Evolutionary conservation across 768 basidiomycete genomes (phyloP), one percentile per base, ranked within the genome.

Genomic region (Termitomyces sp.): DNA sequence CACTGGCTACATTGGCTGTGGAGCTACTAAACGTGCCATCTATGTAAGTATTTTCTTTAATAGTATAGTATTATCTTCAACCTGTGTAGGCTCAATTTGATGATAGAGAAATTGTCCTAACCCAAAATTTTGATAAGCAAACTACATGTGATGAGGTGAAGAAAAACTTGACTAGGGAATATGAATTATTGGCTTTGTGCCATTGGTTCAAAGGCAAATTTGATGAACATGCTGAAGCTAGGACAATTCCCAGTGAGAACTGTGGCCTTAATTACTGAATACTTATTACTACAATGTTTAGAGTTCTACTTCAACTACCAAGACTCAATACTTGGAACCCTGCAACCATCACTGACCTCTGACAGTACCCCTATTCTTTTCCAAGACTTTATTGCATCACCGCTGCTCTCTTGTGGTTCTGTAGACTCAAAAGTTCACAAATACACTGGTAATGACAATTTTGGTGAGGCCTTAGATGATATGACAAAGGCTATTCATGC

Each of bases 281-380:
- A 35, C 33, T 35, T 14, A 32, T 16, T 0, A 24, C 1, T 51
- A 18, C 36, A 36, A 38, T 22, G 3, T 35, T 32, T 14, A 70
- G 70, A 54, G 18, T 71, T 71, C 56, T 66, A 67, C 40, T 70
- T 71, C 57, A 67, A 70, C 55, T 66, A 64, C 30, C 46, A 9
- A 20, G 55, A 33, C 20, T 30, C n/a, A 13, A 54, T 16, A 57
- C 62, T 45, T 33, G 53, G 58, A 12, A 35, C 26, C 3, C 32
- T 59, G 22, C 20, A 38, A 10, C 38, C 24, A 1, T 35, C 24
- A 26, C 20, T 56, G 2, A 53, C 30, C 3, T 59, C 33, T 5
- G 28, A 5, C 28, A 28, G 28, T 28, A 28, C 28, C 28, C 28
- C 28, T 5, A 28, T 28, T 28, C 28, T 5, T 28, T 28, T 28